Percentiles rank a stretch among this genome's conserved stretches.
phyloP scores from a whole-genome alignment of 768 basidiomycete species.

The Calocybe gangraenosa region DNA sequence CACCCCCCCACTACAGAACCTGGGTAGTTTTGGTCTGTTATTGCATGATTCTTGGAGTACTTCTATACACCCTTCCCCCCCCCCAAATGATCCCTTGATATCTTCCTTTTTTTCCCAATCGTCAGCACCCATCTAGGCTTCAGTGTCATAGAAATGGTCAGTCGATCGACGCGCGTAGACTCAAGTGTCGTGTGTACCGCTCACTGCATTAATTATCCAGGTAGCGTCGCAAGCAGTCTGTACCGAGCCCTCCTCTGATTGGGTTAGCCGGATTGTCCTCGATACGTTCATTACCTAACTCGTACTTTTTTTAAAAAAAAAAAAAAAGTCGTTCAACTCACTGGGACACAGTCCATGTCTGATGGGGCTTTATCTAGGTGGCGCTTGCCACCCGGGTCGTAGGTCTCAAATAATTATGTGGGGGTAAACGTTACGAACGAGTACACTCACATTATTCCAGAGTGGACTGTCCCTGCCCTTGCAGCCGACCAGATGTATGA shows the following conservation, averaged over 20 bases:
- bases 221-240: slow-evolving; percentile 16
- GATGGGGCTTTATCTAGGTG: slow-evolving; percentile 37
- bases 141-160: no score
- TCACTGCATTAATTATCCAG: no score
- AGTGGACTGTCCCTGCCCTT: slow-evolving; percentile 31
- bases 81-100: no score
- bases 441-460: slow-evolving; percentile 14
- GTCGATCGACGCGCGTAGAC: no score
- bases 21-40: no score
- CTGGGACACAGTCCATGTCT: slow-evolving; percentile 37
- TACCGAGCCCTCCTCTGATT: slow-evolving; percentile 4
- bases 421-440: neutral
- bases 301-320: no score
- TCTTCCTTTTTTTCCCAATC: no score
- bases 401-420: slow-evolving; percentile 10
- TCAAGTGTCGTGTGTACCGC: no score
- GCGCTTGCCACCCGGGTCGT: slow-evolving; percentile 36
- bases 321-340: slow-evolving; percentile 40
- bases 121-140: no score
- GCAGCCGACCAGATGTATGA: slow-evolving; percentile 27
- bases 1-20: no score
- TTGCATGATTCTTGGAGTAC: no score
- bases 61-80: no score
- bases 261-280: slow-evolving; percentile 1
- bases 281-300: neutral